These are phyloP conservation scores for Miscanthus lutarioriparius DNA, from an alignment of 176 grass and related monocot species.

Conservation along the genomic window DNA sequence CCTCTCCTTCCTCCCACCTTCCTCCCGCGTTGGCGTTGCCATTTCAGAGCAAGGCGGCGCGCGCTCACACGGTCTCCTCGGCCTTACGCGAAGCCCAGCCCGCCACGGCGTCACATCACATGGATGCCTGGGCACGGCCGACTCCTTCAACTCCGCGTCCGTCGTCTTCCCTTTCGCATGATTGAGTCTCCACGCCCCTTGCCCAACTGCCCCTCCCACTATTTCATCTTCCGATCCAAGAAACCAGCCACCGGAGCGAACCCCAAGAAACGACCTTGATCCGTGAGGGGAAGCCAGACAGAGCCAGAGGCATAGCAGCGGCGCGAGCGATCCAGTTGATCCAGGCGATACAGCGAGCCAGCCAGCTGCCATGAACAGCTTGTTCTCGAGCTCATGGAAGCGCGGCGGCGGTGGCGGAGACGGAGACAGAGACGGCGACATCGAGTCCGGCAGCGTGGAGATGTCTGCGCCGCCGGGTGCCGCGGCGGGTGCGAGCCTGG, in stretches of 20 bases:
- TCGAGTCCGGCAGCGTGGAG: slow-evolving; percentile 64
- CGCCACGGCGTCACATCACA: background rate
- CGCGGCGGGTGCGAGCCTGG: slow-evolving; percentile 63
- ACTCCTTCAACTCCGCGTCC: slow-evolving; percentile 49
- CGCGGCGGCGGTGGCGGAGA: slow-evolving; percentile 40
- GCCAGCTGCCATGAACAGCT: slow-evolving; percentile 60
- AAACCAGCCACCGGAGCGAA: background rate
- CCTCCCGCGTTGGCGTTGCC: background rate
- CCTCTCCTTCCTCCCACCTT: slow-evolving; percentile 45
- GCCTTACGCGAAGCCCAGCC: background rate
- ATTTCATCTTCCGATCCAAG: slow-evolving; percentile 39
- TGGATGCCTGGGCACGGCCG: background rate
- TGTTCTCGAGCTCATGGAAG: slow-evolving; percentile 82
- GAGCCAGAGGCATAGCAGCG: no score
- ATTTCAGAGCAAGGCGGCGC: background rate
- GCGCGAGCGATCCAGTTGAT: no score
- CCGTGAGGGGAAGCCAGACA: background rate
- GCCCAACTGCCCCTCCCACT: background rate
- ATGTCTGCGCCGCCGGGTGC: slow-evolving; percentile 37
- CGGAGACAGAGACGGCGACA: slow-evolving; percentile 13
- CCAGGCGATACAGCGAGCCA: no score
- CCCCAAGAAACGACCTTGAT: background rate
- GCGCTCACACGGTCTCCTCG: background rate
- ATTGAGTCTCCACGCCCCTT: background rate
- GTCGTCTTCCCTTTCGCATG: background rate